Percentiles rank a stretch among this genome's conserved stretches.
Conservation (phyloP, 371 early-diverging fungal species). For the Mortierella sp. region DNA sequence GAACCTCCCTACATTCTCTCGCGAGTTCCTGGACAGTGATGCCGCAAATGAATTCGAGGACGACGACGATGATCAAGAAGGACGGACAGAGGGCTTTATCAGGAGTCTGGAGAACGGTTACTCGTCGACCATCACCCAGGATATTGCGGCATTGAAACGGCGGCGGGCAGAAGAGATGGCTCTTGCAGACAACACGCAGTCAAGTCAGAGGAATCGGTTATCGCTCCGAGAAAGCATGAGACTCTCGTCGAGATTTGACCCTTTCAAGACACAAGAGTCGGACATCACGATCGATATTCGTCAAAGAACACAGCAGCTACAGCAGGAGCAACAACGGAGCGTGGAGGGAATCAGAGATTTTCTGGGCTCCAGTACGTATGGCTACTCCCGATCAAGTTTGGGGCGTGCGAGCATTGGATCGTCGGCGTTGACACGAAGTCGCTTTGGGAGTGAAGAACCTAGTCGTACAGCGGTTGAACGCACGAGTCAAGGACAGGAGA, state of each 20-base stretch:
- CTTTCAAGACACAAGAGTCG: conserved; percentile 17
- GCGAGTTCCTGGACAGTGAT: conserved; percentile 15
- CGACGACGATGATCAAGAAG: conserved; percentile 23
- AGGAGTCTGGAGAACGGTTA: conserved; percentile 20
- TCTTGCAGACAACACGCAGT: not conserved
- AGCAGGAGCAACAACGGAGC: not conserved
- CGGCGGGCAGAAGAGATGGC: conserved; percentile 15
- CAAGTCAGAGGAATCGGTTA: not conserved
- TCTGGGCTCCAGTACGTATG: not conserved
- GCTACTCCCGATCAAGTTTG: not conserved
- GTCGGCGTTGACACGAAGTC: not conserved
- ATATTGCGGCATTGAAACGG: conserved; percentile 35
- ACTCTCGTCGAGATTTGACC: conserved; percentile 13
- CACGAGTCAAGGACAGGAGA: not conserved
- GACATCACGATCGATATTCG: conserved; percentile 31
- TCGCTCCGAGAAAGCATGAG: conserved; percentile 15
- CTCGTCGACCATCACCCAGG: conserved; percentile 40
- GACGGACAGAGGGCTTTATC: conserved; percentile 18
- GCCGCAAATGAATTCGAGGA: conserved; percentile 17
- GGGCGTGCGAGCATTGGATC: not conserved
- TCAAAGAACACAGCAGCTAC: conserved; percentile 14
- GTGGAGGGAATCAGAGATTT: not conserved
- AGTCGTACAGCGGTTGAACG: not conserved
- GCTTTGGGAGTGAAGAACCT: not conserved
- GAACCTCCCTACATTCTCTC: conserved; percentile 3